Evolutionary conservation across 495 filamentous ascomycete genomes (phyloP).

Genomic region (Xylaria curta): DNA sequence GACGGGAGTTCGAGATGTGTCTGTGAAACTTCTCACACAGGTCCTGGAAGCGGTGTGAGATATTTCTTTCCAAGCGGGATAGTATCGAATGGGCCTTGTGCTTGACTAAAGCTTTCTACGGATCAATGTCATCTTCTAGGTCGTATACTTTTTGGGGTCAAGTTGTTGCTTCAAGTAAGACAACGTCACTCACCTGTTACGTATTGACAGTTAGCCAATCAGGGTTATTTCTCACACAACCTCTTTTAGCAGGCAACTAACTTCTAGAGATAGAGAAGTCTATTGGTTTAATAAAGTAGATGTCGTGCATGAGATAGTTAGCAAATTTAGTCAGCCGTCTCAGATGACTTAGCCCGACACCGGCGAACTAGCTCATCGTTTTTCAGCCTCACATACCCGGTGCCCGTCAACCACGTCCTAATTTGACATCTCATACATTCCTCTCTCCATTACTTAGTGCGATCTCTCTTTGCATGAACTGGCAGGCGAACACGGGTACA

Average conservation of each 20-base stretch:
- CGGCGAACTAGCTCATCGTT: neutral
- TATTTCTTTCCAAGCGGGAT: neutral
- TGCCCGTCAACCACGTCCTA: neutral
- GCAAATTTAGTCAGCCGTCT: neutral
- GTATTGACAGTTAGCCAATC: neutral
- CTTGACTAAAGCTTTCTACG: neutral
- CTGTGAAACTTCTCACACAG: neutral
- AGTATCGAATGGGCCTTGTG: neutral
- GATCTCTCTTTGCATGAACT: neutral
- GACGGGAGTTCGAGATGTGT: neutral
- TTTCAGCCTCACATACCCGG: neutral
- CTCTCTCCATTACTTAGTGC: neutral
- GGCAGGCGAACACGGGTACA: neutral
- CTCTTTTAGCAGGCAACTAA: neutral
- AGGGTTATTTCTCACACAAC: neutral
- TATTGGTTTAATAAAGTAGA: neutral
- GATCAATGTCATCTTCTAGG: neutral
- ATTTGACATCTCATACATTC: neutral
- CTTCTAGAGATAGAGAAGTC: neutral
- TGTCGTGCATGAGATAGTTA: neutral
- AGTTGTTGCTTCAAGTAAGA: neutral
- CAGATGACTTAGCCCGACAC: neutral
- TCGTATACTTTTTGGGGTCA: neutral
- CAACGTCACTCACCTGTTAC: neutral
- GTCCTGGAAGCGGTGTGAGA: neutral